Conservation (phyloP, 192 early-diverging fungal species). For the Kickxella alabastrina region DNA sequence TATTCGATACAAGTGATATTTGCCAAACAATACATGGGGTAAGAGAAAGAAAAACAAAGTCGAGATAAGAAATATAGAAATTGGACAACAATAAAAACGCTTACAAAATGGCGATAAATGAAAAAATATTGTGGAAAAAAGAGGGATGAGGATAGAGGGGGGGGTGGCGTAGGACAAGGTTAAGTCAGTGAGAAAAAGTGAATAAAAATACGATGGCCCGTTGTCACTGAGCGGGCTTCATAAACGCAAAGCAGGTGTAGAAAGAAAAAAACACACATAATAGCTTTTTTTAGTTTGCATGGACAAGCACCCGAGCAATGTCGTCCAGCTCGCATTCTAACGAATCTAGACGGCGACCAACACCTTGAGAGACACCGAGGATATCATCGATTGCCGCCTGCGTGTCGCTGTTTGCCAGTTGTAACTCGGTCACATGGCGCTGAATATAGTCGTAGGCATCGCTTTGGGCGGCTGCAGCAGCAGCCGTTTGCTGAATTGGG, state of each 20-base stretch:
- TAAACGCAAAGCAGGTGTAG: too few relatives aligned
- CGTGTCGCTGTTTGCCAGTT: conserved; percentile 18
- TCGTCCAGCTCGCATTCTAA: conserved; percentile 48
- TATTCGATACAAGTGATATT: too few relatives aligned
- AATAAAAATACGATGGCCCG: too few relatives aligned
- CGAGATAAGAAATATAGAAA: neutral
- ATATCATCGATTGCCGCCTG: conserved; percentile 47
- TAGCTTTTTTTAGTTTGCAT: conserved; percentile 20
- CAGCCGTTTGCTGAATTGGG: neutral
- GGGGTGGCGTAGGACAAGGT: neutral
- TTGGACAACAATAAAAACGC: too few relatives aligned
- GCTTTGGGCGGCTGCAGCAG: conserved; percentile 1
- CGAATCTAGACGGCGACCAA: conserved; percentile 42
- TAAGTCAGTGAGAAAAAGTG: neutral
- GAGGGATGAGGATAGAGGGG: neutral
- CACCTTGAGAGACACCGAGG: conserved; percentile 44
- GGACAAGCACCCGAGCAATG: conserved; percentile 43
- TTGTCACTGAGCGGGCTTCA: too few relatives aligned
- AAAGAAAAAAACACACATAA: neutral
- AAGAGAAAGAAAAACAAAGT: neutral
- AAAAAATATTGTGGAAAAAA: neutral
- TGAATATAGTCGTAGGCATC: conserved; percentile 23
- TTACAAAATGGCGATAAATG: neutral
- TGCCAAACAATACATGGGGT: too few relatives aligned
- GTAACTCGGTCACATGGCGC: conserved; percentile 25